Evolutionary conservation across 352 stramenopile species (phyloP).

Genomic region (Pythium insidiosum): DNA sequence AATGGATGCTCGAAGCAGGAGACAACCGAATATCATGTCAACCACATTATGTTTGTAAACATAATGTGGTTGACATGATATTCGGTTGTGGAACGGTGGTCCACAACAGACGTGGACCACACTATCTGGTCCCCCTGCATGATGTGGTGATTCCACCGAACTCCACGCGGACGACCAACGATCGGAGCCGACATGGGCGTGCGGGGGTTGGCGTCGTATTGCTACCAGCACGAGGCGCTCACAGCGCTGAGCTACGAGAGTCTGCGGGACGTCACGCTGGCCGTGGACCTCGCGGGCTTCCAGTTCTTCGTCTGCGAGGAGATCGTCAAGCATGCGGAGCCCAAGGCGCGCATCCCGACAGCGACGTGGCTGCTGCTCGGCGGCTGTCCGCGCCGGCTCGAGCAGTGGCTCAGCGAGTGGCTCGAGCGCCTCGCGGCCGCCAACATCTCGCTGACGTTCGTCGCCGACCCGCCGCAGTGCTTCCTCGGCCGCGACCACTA

Average conservation of each 20-base stretch:
- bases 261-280: constrained; percentile 59
- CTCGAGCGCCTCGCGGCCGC: constrained; percentile 20
- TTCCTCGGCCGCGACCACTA: constrained; percentile 61
- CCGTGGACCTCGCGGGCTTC: constrained; percentile 78
- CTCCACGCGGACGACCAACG: neutral
- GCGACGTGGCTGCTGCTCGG: constrained; percentile 58
- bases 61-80: too few relatives aligned
- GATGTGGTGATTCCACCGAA: too few relatives aligned
- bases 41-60: too few relatives aligned
- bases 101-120: too few relatives aligned
- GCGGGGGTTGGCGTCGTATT: constrained; percentile 47
- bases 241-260: constrained; percentile 25
- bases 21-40: too few relatives aligned
- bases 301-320: constrained; percentile 64
- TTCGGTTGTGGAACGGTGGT: too few relatives aligned
- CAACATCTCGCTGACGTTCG: constrained; percentile 53
- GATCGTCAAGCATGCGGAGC: constrained; percentile 28
- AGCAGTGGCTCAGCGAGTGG: constrained; percentile 37
- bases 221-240: constrained; percentile 33
- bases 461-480: constrained; percentile 66
- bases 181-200: constrained; percentile 37
- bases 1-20: too few relatives aligned
- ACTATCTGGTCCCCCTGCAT: too few relatives aligned
- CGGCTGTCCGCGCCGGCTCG: constrained; percentile 21
- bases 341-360: constrained; percentile 15